These are phyloP conservation scores for Elaeis oleifera DNA, from an alignment of 202 grass and related monocot genomes.

Conservation along the genomic window DNA sequence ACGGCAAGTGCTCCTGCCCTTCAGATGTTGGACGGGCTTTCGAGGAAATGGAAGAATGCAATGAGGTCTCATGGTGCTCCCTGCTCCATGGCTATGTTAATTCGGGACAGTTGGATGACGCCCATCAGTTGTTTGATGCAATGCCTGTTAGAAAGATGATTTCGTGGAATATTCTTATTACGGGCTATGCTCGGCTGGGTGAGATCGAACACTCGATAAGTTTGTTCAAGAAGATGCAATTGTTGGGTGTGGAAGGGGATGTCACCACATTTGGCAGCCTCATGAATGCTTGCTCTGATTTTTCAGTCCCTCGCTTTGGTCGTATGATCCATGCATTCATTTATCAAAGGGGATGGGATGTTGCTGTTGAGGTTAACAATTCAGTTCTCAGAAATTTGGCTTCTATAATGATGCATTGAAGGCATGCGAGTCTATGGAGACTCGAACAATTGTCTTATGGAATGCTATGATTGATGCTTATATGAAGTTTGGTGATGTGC, in stretches of 20 bases:
- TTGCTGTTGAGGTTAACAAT: constrained; percentile 36
- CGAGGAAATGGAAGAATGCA: constrained; percentile 11
- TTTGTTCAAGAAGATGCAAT: constrained; percentile 40
- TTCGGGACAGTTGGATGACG: neutral
- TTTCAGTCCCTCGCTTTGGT: constrained; percentile 22
- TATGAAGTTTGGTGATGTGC: constrained; percentile 16
- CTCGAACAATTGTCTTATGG: constrained; percentile 25
- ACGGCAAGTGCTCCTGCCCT: constrained; percentile 14
- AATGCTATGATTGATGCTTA: constrained; percentile 16
- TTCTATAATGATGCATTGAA: constrained; percentile 24
- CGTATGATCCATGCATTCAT: constrained; percentile 32
- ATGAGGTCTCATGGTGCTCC: constrained; percentile 19
- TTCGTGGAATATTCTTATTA: constrained; percentile 17
- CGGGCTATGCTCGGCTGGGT: constrained; percentile 12
- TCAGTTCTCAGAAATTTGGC: constrained; percentile 53
- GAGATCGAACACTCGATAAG: neutral
- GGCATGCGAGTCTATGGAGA: constrained; percentile 44
- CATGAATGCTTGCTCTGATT: constrained; percentile 31
- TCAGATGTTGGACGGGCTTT: constrained; percentile 27
- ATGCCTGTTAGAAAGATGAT: constrained; percentile 5
- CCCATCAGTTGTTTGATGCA: neutral
- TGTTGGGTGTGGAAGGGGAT: constrained; percentile 17
- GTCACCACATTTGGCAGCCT: constrained; percentile 24
- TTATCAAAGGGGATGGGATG: constrained; percentile 33
- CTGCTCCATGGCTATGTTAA: constrained; percentile 7